Conservation (phyloP, 768 basidiomycete species). For the Mycena epipterygia region DNA sequence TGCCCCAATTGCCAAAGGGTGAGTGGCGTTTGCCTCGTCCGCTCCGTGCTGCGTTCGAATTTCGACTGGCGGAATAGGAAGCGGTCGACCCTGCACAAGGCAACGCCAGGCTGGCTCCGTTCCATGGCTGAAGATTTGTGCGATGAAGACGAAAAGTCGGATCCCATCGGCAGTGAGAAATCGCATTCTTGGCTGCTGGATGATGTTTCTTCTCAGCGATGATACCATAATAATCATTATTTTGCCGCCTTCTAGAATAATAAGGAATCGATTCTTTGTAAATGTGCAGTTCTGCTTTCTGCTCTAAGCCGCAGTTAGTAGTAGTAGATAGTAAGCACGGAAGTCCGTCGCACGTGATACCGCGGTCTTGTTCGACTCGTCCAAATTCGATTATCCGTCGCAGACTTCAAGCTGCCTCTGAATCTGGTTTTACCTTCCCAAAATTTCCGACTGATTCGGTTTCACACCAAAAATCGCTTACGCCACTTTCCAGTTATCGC, state of each 20-base stretch:
- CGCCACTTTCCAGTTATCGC: no score
- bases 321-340: no score
- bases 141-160: constrained; percentile 3
- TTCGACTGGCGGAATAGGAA: constrained; percentile 4
- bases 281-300: background rate
- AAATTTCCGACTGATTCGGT: no score
- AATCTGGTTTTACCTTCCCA: no score
- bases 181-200: constrained; percentile 44
- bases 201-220: constrained; percentile 39
- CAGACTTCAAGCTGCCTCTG: no score
- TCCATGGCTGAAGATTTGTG: constrained; percentile 17
- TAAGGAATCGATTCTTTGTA: background rate
- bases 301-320: no score
- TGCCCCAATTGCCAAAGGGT: constrained; percentile 17
- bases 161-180: background rate
- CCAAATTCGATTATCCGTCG: no score
- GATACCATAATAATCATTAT: background rate
- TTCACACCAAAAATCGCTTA: no score
- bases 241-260: background rate
- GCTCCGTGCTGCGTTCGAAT: constrained; percentile 16
- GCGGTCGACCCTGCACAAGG: background rate
- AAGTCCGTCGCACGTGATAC: no score
- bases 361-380: no score
- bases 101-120: background rate
- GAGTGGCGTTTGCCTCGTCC: constrained; percentile 11